Base-by-base conservation (phyloP, 495 filamentous ascomycete species). In the Trichoderma virens region DNA sequence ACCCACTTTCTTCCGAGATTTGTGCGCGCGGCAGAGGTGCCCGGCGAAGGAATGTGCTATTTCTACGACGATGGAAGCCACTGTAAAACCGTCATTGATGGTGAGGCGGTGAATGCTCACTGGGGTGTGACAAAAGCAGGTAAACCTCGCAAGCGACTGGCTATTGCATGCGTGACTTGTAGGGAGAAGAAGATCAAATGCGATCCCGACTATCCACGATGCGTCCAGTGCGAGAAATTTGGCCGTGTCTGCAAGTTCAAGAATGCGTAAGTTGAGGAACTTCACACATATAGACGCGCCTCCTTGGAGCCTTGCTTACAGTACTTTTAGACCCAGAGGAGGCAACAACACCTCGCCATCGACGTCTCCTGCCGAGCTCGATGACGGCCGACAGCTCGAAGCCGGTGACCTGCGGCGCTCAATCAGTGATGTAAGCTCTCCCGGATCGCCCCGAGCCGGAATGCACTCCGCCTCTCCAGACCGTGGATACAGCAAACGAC, bases 141-240 rank as follows among this genome's bases (percentile, higher is more conserved):
- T 11, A 96, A 93, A 73, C 91, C 92, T 35, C 83, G 92, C 67
- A 97, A 97, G 74, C 82, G 92, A 56, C 79, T 96, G 64, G 91
- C 91, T 34, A 91, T 94, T 67, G 92, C 92, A 18, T 97, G 92
- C 70, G 80, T 93, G 61, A 93, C 90, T 11, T 97, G 92, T 72
- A 85, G 92, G 32, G 91, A 96, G 75, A 97, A 97, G 85, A 97
- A 97, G 80, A 94, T 96, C 78, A 96, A 94, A 73, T 97, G 92
- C 68, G 92, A 96, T 65, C 92, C 91, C 7, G 92, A 90, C 66
- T 85, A 86, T 64, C 89, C 89, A 34, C 88, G 89, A 65, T 97
- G 92, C 70, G 84, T 90, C 63, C 92, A 96, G 71, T 97, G 92
- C 72, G 89, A 93, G 70, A 97, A 96, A 74, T 91, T 90, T 68